A percentile compares a stretch with the other conserved stretches of the same genome.
Evolutionary conservation across 2,329 filamentous ascomycete genomes (phyloP).

Genomic region (Claviceps pazoutovae): DNA sequence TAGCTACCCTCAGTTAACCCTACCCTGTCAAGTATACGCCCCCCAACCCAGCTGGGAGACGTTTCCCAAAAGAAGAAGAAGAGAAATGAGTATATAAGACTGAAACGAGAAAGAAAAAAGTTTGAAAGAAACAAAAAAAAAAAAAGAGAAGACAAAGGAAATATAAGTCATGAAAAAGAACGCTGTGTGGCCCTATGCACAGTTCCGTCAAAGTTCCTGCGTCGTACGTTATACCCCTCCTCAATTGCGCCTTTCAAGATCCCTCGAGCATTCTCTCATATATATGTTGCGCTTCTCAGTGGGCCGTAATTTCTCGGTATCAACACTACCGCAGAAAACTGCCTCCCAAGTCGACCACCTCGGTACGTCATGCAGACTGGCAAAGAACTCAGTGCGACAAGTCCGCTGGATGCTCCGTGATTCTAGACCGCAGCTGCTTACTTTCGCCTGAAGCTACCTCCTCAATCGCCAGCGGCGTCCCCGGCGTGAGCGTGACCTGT

Average conservation of each 20-base stretch:
- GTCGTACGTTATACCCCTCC: neutral
- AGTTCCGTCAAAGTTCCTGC: neutral
- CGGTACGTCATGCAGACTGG: neutral
- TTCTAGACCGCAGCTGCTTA: conserved; percentile 29
- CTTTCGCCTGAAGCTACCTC: conserved; percentile 19
- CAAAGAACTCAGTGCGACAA: conserved; percentile 18
- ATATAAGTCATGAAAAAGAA: neutral
- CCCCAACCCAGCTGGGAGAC: neutral
- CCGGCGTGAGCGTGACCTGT: conserved; percentile 11
- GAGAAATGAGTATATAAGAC: neutral
- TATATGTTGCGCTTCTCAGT: neutral
- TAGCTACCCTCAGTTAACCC: too few species aligned
- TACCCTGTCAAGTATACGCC: too few species aligned
- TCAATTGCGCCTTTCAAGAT: neutral
- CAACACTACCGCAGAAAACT: too few species aligned
- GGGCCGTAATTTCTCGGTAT: too few species aligned
- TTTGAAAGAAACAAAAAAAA: neutral
- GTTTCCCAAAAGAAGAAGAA: neutral
- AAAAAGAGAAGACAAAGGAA: neutral
- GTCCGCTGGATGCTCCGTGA: conserved; percentile 20
- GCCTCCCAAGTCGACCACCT: too few species aligned
- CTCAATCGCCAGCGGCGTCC: conserved; percentile 28
- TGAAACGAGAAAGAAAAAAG: neutral
- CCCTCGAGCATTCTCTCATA: neutral
- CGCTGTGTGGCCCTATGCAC: neutral